Evolutionary conservation across 805 yeast species (phyloP).

Genomic region (Teunomyces gatunensis): DNA sequence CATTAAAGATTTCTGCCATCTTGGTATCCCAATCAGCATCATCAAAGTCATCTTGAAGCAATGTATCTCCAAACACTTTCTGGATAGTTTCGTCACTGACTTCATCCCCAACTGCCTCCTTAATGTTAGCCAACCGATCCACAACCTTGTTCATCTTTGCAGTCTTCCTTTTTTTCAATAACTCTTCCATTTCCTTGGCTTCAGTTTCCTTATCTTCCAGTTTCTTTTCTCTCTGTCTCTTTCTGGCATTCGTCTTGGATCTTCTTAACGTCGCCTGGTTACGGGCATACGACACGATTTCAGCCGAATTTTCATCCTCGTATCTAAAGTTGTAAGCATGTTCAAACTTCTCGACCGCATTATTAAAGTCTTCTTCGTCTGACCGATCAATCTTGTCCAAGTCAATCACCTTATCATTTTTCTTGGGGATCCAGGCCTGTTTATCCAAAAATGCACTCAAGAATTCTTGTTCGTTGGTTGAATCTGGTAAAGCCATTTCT

Average conservation of each 20-base stretch:
- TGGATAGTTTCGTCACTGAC: conserved; percentile 58
- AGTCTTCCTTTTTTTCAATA: conserved; percentile 67
- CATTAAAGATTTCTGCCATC: conserved; percentile 82
- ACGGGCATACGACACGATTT: conserved; percentile 93
- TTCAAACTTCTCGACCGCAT: conserved; percentile 88
- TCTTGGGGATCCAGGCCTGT: conserved; percentile 87
- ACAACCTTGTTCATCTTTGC: conserved; percentile 74
- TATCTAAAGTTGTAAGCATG: conserved; percentile 91
- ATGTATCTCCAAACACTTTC: conserved; percentile 67
- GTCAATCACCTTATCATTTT: conserved; percentile 55
- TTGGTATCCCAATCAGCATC: conserved; percentile 88
- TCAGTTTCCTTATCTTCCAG: conserved; percentile 52
- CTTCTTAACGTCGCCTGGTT: conserved; percentile 89
- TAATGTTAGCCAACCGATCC: conserved; percentile 63
- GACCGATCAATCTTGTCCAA: conserved; percentile 50
- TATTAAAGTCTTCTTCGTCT: conserved; percentile 84
- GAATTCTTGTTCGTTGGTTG: conserved; percentile 62
- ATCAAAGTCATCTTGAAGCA: conserved; percentile 85
- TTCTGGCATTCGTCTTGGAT: conserved; percentile 68
- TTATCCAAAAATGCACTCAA: conserved; percentile 66
- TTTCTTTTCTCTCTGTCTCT: conserved; percentile 75
- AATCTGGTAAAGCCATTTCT: conserved; percentile 57
- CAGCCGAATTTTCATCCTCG: conserved; percentile 89
- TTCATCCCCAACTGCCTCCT: conserved; percentile 66
- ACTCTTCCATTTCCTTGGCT: conserved; percentile 54